Evolutionary conservation across 805 yeast species (phyloP).

Genomic region (Scheffersomyces ergatensis): DNA sequence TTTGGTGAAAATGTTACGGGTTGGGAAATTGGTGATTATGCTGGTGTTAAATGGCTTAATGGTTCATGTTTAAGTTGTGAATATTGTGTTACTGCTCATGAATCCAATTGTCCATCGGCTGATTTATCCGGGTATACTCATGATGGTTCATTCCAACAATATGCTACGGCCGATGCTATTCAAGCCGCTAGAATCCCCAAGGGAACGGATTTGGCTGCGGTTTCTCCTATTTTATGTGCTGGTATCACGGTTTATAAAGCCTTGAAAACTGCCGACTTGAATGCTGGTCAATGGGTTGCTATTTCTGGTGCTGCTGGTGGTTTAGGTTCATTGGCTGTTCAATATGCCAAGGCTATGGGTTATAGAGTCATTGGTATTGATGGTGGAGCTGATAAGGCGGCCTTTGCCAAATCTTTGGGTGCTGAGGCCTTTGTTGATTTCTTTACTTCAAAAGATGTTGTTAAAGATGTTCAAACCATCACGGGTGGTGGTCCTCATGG

Average conservation of each 20-base stretch:
- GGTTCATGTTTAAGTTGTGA: conserved; percentile 77
- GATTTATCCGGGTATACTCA: conserved; percentile 77
- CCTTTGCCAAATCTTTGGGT: conserved; percentile 55
- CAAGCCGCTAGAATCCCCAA: conserved; percentile 81
- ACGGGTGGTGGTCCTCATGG: conserved; percentile 79
- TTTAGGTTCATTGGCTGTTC: conserved; percentile 70
- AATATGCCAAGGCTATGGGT: conserved; percentile 78
- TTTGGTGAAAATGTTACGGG: conserved; percentile 66
- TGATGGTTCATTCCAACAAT: conserved; percentile 90
- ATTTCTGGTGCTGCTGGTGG: conserved; percentile 82
- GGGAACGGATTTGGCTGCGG: conserved; percentile 70
- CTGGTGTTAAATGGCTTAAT: conserved; percentile 84
- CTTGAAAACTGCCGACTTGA: conserved; percentile 69
- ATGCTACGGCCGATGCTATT: conserved; percentile 83
- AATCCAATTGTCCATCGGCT: conserved; percentile 69
- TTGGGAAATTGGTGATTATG: conserved; percentile 75
- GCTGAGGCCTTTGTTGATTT: conserved; percentile 66
- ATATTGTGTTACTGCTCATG: conserved; percentile 63
- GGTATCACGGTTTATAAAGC: conserved; percentile 93
- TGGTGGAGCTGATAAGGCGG: conserved; percentile 63
- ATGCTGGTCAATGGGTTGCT: conserved; percentile 74
- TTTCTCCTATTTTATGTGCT: conserved; percentile 85
- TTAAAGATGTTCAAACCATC: conserved; percentile 50
- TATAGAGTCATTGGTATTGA: conserved; percentile 69
- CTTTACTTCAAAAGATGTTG: conserved; percentile 52